Evolutionary conservation across 495 filamentous ascomycete species (phyloP).

Genomic region (Trichoderma reesei): DNA sequence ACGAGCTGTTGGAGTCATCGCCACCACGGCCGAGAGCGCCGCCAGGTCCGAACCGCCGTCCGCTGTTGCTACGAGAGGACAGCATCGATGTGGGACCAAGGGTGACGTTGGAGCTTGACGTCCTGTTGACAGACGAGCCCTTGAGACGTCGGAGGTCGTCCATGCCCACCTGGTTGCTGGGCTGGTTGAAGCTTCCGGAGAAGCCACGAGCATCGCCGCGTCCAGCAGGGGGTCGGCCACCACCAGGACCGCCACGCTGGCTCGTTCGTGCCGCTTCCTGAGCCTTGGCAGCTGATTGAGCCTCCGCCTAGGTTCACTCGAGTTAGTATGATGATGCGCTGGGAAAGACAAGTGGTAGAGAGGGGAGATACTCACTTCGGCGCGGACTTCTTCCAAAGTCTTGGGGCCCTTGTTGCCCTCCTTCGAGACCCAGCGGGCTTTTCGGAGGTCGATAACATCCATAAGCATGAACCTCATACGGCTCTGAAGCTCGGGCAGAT

Average conservation of each 20-base stretch:
- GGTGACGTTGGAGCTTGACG: slow-evolving; percentile 51
- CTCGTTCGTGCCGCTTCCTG: slow-evolving; percentile 49
- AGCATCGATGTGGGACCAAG: slow-evolving; percentile 78
- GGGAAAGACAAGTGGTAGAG: background rate
- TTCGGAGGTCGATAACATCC: slow-evolving; percentile 81
- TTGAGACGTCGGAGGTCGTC: slow-evolving; percentile 81
- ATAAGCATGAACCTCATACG: slow-evolving; percentile 91
- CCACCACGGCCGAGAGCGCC: slow-evolving; percentile 57
- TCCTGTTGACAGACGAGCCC: slow-evolving; percentile 37
- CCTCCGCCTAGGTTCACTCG: slow-evolving; percentile 40
- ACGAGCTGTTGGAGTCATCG: slow-evolving; percentile 67
- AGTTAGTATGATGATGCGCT: slow-evolving; percentile 12
- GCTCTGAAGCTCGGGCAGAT: slow-evolving; percentile 68
- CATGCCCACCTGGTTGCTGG: slow-evolving; percentile 68
- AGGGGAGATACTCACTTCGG: slow-evolving; percentile 48
- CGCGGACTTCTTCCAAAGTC: slow-evolving; percentile 84
- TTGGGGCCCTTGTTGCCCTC: slow-evolving; percentile 88
- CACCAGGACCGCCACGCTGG: slow-evolving; percentile 49
- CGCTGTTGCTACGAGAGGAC: slow-evolving; percentile 68
- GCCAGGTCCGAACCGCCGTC: slow-evolving; percentile 54
- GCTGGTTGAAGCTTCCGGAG: slow-evolving; percentile 53
- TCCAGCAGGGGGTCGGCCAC: slow-evolving; percentile 56
- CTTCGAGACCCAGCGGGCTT: slow-evolving; percentile 68
- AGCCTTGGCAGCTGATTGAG: slow-evolving; percentile 59
- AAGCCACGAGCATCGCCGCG: slow-evolving; percentile 81